Conservation (phyloP, 2,329 filamentous ascomycete species). For the Arthrobotrys entomopaga region DNA sequence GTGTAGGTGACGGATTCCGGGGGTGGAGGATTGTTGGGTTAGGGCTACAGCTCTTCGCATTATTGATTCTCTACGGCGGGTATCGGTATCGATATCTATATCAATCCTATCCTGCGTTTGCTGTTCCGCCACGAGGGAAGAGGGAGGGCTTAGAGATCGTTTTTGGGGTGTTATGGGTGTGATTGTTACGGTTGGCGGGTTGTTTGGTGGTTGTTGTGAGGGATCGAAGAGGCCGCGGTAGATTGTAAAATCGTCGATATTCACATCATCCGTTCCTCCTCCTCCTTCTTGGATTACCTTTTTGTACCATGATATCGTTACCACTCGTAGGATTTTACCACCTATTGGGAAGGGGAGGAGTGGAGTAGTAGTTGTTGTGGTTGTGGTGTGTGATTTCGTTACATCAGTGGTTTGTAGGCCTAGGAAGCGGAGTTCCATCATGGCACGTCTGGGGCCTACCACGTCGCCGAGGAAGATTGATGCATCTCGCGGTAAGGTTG, state of each 20-base stretch:
- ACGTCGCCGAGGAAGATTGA: constrained; percentile 79
- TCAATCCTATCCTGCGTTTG: constrained; percentile 27
- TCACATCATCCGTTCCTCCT: too few relatives aligned
- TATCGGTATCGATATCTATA: too few relatives aligned
- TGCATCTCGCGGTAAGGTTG: constrained; percentile 67
- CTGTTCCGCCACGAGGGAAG: constrained; percentile 24
- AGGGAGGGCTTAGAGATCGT: constrained; percentile 21
- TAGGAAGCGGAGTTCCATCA: constrained; percentile 78
- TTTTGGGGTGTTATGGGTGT: constrained; percentile 27
- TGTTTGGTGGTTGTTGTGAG: constrained; percentile 26
- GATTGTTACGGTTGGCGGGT: constrained; percentile 31
- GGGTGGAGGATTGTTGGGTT: constrained; percentile 28
- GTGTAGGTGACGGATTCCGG: constrained; percentile 59
- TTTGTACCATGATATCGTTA: constrained; percentile 70
- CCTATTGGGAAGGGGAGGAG: too few relatives aligned
- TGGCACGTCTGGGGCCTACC: constrained; percentile 74
- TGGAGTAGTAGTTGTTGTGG: neutral
- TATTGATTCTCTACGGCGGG: constrained; percentile 57
- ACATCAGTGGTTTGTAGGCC: constrained; percentile 70
- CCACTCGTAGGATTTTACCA: constrained; percentile 64
- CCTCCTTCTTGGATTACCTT: constrained; percentile 66
- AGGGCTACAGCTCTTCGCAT: constrained; percentile 60
- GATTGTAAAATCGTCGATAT: constrained; percentile 67
- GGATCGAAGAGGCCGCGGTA: constrained; percentile 65
- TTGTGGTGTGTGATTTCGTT: constrained; percentile 12